A percentile compares a stretch with the other conserved stretches of the same genome.
Evolutionary conservation across 352 stramenopile species (phyloP).

Genomic region (Blastocystis sp.): DNA sequence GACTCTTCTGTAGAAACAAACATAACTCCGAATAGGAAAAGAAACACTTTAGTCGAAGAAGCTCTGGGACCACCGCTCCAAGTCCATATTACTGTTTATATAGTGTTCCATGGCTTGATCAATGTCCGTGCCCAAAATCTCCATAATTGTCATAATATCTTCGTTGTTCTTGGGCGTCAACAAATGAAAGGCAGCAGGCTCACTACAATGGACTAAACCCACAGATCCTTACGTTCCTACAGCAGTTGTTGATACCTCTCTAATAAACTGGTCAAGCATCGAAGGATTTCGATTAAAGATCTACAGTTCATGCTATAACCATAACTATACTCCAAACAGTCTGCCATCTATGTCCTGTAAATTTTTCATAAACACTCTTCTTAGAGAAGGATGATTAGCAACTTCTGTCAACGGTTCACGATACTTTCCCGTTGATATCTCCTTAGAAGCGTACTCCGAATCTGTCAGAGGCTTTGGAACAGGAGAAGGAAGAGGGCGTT

Average conservation of each 20-base stretch:
- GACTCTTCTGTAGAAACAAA: not conserved
- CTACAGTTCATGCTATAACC: not conserved
- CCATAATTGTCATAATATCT: conserved; percentile 16
- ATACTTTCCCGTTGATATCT: not conserved
- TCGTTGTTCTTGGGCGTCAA: not conserved
- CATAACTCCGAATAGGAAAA: not conserved
- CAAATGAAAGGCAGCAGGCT: not conserved
- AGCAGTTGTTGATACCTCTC: not conserved
- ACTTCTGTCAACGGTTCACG: not conserved
- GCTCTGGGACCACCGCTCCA: not conserved
- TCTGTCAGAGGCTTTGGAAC: not conserved
- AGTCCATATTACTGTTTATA: not conserved
- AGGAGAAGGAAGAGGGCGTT: not conserved
- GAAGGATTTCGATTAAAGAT: not conserved
- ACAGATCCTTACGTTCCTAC: not conserved
- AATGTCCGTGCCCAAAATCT: not conserved
- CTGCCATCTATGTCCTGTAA: not conserved
- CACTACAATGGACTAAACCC: not conserved
- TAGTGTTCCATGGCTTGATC: not conserved
- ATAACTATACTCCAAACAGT: not conserved
- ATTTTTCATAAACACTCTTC: not conserved
- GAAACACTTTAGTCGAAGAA: not conserved
- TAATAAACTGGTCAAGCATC: not conserved
- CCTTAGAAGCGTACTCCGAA: not conserved
- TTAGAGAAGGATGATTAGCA: not conserved